Conservation (phyloP, 345 rosid genomes). For the Populus davidiana region DNA sequence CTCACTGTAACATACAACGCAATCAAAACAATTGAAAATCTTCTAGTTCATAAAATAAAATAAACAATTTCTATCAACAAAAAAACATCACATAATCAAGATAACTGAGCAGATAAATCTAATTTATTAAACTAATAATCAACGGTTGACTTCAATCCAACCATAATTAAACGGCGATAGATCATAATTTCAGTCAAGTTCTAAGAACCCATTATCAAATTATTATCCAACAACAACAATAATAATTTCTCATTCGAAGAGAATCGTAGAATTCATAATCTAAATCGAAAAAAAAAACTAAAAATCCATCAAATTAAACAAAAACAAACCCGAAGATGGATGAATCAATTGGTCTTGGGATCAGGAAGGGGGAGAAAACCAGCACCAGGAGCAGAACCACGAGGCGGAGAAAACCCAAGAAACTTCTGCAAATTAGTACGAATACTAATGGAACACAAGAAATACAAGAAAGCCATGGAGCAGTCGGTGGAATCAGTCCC, state of each 20-base stretch:
- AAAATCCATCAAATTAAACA: conserved; percentile 88
- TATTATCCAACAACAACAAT: not conserved
- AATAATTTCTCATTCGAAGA: not conserved
- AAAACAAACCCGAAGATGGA: conserved; percentile 77
- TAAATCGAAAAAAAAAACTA: too few relatives aligned
- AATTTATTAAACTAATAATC: not conserved
- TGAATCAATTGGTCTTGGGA: conserved; percentile 40
- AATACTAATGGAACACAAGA: not conserved
- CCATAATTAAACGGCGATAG: not conserved
- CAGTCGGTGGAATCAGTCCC: conserved; percentile 89
- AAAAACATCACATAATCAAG: conserved; percentile 50
- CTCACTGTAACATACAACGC: too few relatives aligned
- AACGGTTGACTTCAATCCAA: not conserved
- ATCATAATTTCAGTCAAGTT: not conserved
- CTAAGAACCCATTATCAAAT: not conserved
- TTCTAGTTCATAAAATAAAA: too few relatives aligned
- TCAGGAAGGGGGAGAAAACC: not conserved
- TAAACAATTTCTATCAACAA: conserved; percentile 38
- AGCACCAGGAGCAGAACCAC: not conserved
- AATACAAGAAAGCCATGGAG: conserved; percentile 70
- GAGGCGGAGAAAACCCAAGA: not conserved
- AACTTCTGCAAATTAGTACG: not conserved
- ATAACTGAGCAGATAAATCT: not conserved
- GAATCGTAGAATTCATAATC: not conserved
- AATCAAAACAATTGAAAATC: too few relatives aligned